A percentile compares a stretch with the other conserved stretches of the same genome.
phyloP scores from a whole-genome alignment of 106 monocot species.

The Xerophyta viscosa region DNA sequence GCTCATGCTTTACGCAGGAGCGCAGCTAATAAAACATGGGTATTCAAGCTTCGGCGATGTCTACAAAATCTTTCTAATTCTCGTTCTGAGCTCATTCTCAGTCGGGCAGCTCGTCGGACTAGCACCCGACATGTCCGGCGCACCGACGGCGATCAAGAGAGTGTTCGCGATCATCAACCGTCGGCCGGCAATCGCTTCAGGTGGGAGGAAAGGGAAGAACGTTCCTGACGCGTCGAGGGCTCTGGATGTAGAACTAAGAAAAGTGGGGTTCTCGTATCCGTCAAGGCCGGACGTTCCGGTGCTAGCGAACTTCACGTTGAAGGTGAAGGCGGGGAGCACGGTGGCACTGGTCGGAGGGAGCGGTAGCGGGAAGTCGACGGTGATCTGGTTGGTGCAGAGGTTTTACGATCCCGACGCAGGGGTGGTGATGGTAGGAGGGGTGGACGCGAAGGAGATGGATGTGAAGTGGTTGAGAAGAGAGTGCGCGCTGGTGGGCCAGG shows the following conservation, averaged over 20 bases:
- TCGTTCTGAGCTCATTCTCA: slow-evolving; percentile 30
- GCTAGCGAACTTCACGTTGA: slow-evolving; percentile 20
- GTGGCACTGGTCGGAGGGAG: slow-evolving; percentile 32
- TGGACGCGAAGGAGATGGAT: slow-evolving; percentile 29
- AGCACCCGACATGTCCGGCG: slow-evolving; percentile 19
- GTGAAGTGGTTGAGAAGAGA: slow-evolving; percentile 27
- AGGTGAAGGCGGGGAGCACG: slow-evolving; percentile 22
- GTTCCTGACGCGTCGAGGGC: neutral
- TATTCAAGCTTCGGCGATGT: slow-evolving; percentile 19
- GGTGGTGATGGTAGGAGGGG: slow-evolving; percentile 33
- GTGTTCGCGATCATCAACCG: slow-evolving; percentile 17
- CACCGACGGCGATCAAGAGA: slow-evolving; percentile 14
- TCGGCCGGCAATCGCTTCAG: slow-evolving; percentile 5
- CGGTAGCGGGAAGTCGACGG: slow-evolving; percentile 37
- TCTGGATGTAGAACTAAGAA: slow-evolving; percentile 21
- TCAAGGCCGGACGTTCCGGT: slow-evolving; percentile 21
- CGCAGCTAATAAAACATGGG: slow-evolving; percentile 8
- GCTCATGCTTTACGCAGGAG: slow-evolving; percentile 18
- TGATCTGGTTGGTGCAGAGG: slow-evolving; percentile 35
- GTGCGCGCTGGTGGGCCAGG: slow-evolving; percentile 40
- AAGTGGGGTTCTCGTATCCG: slow-evolving; percentile 29
- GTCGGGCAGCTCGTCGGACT: slow-evolving; percentile 36
- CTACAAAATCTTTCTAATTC: slow-evolving; percentile 31
- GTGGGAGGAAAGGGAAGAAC: neutral
- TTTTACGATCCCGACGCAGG: slow-evolving; percentile 30